Evolutionary conservation across 2,329 filamentous ascomycete genomes (phyloP).

Genomic region (Geosmithia morbida): DNA sequence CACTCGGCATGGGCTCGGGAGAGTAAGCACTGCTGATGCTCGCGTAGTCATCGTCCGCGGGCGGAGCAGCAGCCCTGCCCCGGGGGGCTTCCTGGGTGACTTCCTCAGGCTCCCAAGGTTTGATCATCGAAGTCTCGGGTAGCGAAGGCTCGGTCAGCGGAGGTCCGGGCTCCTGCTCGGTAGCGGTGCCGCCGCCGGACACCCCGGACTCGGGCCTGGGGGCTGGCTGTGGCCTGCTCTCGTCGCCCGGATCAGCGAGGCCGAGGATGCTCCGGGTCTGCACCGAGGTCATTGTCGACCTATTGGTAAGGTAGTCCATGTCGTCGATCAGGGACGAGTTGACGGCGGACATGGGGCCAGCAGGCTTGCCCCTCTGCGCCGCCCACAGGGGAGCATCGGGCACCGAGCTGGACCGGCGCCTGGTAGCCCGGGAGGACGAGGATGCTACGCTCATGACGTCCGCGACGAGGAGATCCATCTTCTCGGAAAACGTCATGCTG

Average conservation of each 20-base stretch:
- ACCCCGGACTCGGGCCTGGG: background rate
- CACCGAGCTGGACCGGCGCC: slow-evolving; percentile 11
- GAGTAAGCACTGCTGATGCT: background rate
- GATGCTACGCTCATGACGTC: slow-evolving; percentile 8
- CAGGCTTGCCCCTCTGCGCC: slow-evolving; percentile 5
- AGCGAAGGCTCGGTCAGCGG: background rate
- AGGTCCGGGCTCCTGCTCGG: background rate
- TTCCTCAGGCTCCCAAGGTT: background rate
- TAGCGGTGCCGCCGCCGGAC: background rate
- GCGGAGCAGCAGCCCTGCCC: too few species aligned
- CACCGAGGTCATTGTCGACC: slow-evolving; percentile 2
- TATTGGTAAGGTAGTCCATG: background rate
- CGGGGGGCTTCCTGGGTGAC: background rate
- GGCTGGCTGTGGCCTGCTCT: background rate
- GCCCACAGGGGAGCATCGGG: slow-evolving; percentile 7
- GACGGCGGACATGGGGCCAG: background rate
- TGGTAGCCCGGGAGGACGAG: slow-evolving; percentile 7
- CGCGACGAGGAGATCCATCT: slow-evolving; percentile 34
- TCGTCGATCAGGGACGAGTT: background rate
- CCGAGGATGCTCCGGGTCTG: slow-evolving; percentile 2
- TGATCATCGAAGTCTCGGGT: background rate
- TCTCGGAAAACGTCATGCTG: slow-evolving; percentile 45
- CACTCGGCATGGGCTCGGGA: background rate
- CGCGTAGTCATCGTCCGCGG: too few species aligned
- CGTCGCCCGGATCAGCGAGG: background rate